Evolutionary conservation across 106 monocot genomes (phyloP).

Genomic region (Xerophyta viscosa): DNA sequence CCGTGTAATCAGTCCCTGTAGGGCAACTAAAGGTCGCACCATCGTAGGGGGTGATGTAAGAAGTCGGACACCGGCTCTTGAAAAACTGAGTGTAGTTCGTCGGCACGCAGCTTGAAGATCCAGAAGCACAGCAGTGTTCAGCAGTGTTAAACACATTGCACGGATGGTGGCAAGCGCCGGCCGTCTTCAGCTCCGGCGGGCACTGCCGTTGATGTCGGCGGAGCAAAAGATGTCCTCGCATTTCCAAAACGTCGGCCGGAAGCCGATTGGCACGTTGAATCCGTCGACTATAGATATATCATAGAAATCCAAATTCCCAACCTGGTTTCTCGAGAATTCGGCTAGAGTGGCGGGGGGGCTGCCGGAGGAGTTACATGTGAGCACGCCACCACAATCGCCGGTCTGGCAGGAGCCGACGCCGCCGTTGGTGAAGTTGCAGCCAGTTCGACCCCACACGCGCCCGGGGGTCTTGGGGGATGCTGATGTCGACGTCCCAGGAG

Average conservation of each 20-base stretch:
- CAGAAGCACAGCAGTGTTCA: slow-evolving; percentile 23
- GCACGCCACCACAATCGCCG: slow-evolving; percentile 38
- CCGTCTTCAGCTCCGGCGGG: slow-evolving; percentile 4
- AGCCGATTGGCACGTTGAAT: slow-evolving; percentile 35
- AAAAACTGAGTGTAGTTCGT: slow-evolving; percentile 22
- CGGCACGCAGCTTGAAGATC: slow-evolving; percentile 5
- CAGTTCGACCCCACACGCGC: slow-evolving; percentile 37
- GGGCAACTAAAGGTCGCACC: slow-evolving; percentile 26
- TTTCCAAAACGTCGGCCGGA: slow-evolving; percentile 9
- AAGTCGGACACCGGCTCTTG: slow-evolving; percentile 16
- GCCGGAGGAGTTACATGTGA: slow-evolving; percentile 24
- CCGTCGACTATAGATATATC: slow-evolving; percentile 37
- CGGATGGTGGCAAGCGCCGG: slow-evolving; percentile 41
- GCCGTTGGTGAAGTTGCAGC: slow-evolving; percentile 30
- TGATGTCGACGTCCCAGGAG: slow-evolving; percentile 24
- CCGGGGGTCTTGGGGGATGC: slow-evolving; percentile 21
- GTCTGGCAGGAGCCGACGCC: slow-evolving; percentile 27
- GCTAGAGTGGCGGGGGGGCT: slow-evolving; percentile 32
- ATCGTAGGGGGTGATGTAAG: slow-evolving; percentile 25
- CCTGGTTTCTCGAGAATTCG: slow-evolving; percentile 21
- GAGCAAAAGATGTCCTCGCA: slow-evolving; percentile 15
- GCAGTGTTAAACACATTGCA: slow-evolving; percentile 38
- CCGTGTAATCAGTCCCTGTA: slow-evolving; percentile 13
- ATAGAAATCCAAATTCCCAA: slow-evolving; percentile 8
- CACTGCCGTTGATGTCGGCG: slow-evolving; percentile 20